A percentile compares a stretch with the other conserved stretches of the same genome.
phyloP scores from a whole-genome alignment of 257 asterid genomes.

The Forsythia suspensa region DNA sequence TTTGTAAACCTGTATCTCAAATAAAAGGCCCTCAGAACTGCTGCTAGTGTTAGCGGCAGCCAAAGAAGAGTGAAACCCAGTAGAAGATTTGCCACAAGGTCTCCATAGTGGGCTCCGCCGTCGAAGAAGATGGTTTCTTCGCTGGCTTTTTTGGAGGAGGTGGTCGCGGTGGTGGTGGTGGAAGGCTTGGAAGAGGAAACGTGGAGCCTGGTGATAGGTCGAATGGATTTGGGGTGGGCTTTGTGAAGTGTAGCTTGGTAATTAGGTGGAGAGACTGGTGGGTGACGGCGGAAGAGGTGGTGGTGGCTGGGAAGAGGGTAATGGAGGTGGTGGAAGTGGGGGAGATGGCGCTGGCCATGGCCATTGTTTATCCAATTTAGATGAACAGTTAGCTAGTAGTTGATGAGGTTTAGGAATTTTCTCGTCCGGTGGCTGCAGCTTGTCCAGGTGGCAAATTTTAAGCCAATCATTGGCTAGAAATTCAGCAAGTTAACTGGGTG shows the following conservation, averaged over 20 bases:
- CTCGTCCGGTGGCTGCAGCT: constrained; percentile 23
- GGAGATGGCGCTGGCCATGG: constrained; percentile 39
- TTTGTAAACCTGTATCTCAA: constrained; percentile 84
- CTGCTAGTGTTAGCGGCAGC: constrained; percentile 86
- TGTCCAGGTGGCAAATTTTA: constrained; percentile 39
- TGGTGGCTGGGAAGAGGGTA: constrained; percentile 23
- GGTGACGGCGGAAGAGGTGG: constrained; percentile 30
- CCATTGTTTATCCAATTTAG: constrained; percentile 34
- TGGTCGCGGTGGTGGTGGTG: constrained; percentile 37
- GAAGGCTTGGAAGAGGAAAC: constrained; percentile 77
- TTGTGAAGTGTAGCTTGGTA: constrained; percentile 30
- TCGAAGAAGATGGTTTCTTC: constrained; percentile 81
- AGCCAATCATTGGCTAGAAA: constrained; percentile 17
- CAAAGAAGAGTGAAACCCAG: constrained; percentile 93
- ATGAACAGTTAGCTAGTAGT: constrained; percentile 30
- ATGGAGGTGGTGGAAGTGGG: constrained; percentile 33
- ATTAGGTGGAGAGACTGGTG: constrained; percentile 28
- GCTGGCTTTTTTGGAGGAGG: constrained; percentile 35
- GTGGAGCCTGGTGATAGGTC: constrained; percentile 58
- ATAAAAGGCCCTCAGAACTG: constrained; percentile 76
- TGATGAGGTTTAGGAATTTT: constrained; percentile 16
- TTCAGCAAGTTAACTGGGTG: neutral
- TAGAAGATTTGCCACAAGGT: constrained; percentile 80
- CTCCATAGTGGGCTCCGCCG: constrained; percentile 99
- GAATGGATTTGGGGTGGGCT: constrained; percentile 26